Evolutionary conservation across 139 green algal species (phyloP), one percentile per base, ranked within the genome.

Genomic region (Penium margaritaceum): DNA sequence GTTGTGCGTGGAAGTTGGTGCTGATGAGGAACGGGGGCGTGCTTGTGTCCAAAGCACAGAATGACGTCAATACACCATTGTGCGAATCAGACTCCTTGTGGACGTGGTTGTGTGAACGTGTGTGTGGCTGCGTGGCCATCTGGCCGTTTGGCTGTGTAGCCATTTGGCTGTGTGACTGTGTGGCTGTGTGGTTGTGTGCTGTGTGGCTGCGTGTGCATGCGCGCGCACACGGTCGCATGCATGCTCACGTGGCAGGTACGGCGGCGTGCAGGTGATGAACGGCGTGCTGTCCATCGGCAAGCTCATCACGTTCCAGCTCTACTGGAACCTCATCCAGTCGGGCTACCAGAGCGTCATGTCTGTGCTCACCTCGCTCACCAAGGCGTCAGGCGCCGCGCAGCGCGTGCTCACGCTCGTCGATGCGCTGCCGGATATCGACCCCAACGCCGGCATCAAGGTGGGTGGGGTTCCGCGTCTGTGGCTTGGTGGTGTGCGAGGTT

Each of bases 251-350:
- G 19, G 57, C 72, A 78, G 72, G 72, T 80, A 80, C 57, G 73
- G 73, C 32, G 77, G 77, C 44, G 62, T 73, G 72, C n/a, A 72
- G 41, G 70, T 75, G 64, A 84, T 80, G 71, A 64, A 77, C 17
- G 36, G 36, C 3, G 36, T 27, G 4, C 73, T 84, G n/a, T 75
- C 72, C 2, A 37, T 81, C 15, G 75, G 75, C 7, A 17, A 60
- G 53, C 75, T 81, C 34, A 85, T 85, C 44, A 77, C 65, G 14
- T 83, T 83, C 75, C 78, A 84, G 78, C 71, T 84, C 34, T 76
- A 76, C 55, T 83, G 77, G 75, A 72, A 73, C 63, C 65, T 77
- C 17, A 72, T 84, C 36, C 72, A 80, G 66, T 69, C 43, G 36
- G 53, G 54, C 38, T 84, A 77, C 53, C 64, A 80, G 61, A 70